Evolutionary conservation across 2,329 filamentous ascomycete species (phyloP), one percentile per base, ranked within the genome.

Genomic region (Ophioceras dolichostomum): DNA sequence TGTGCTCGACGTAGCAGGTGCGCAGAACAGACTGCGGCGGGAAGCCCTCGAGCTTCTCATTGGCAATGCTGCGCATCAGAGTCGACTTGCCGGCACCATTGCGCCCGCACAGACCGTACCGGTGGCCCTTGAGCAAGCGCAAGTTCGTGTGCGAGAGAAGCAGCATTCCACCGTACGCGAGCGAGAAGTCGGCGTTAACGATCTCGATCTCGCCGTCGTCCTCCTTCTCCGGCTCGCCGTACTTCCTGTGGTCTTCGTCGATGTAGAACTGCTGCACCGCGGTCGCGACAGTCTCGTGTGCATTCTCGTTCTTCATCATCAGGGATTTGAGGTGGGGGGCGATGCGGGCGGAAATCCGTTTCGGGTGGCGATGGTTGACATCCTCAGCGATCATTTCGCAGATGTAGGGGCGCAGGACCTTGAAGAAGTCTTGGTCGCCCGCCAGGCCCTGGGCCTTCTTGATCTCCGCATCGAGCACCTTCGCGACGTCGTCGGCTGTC

Each of bases 1-100:
- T 96, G 68, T 98, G 91, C 67, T 98, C 91, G 31, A 98, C 91
- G 54, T 96, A 98, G 64, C 89, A 96, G 10, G 89, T 96, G 50
- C 85, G 83, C 51, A 98, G 78, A 41, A 88, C 81, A 46, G 95
- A 87, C 56, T 91, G 87, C 13, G 86, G 70, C 27, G 91, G 91
- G 65, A 98, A 98, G 8, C 91, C 91, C 61, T 98, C 91, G 4
- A 98, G 73, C 70, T 98, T 98, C 54, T 88, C 89, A 41, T 82
- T 82, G 36, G 91, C 84, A 51, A 98, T 98, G 57, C 83, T 87
- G 56, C 86, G 84, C 91, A 98, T 96, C 41, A 98, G 73, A 1
- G 91, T 98, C n/a, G 91, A 96, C 67, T 98, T 98, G 55, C 91
- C 91, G 40, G 88, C 87, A 65, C 91, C 91, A 58, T 98, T 98